A percentile compares a stretch with the other conserved stretches of the same genome.
phyloP scores from a whole-genome alignment of 768 basidiomycete genomes.

The Leccinum obscurum region DNA sequence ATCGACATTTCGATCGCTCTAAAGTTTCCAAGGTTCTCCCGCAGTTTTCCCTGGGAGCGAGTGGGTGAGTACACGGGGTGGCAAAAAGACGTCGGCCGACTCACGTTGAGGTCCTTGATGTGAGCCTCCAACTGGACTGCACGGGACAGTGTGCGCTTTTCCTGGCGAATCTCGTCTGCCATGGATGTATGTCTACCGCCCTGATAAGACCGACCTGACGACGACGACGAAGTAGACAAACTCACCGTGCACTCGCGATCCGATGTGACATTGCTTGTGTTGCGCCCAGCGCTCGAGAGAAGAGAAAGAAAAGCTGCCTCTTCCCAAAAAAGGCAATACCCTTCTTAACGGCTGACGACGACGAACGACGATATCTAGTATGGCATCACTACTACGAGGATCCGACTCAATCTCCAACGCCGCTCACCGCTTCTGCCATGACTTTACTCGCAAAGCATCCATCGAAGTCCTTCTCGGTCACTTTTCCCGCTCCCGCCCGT shows the following conservation, averaged over 20 bases:
- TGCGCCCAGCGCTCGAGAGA: too few relatives aligned
- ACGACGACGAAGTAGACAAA: background rate
- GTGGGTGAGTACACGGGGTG: background rate
- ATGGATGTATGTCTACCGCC: conserved; percentile 4
- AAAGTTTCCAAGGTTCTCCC: conserved; percentile 55
- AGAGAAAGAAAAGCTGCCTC: background rate
- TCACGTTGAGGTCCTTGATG: conserved; percentile 64
- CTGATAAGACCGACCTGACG: background rate
- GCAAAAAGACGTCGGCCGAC: background rate
- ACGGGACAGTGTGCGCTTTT: conserved; percentile 48
- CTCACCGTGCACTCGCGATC: conserved; percentile 13
- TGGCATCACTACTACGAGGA: background rate
- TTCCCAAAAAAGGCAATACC: background rate
- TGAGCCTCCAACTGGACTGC: conserved; percentile 51
- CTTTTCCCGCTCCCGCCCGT: conserved; percentile 48
- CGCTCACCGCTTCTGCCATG: conserved; percentile 50
- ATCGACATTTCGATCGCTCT: conserved; percentile 69
- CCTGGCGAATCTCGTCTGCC: conserved; percentile 24
- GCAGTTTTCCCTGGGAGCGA: conserved; percentile 47
- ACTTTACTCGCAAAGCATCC: conserved; percentile 47
- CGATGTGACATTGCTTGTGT: background rate
- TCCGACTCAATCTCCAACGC: conserved; percentile 38
- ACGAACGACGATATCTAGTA: conserved; percentile 6
- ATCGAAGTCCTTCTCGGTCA: conserved; percentile 45
- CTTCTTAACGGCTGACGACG: background rate